Base-by-base conservation (phyloP, 805 yeast species). In the Ogataea degrootiae region DNA sequence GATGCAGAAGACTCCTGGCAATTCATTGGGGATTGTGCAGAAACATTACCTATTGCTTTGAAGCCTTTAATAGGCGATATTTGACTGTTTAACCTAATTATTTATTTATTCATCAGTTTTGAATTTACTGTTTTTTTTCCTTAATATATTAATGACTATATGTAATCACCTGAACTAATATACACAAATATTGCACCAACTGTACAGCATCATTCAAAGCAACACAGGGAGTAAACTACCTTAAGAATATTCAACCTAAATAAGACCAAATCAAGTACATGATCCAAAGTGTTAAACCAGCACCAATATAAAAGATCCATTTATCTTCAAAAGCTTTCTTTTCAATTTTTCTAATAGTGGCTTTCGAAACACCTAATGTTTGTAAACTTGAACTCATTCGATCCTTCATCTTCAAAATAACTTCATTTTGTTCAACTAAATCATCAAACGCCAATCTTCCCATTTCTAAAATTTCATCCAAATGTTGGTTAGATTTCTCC, bases 391-490 rank as follows among this genome's bases (percentile, higher is more conserved):
- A 76, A 41, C 82, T 79, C 70, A 94, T 74, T 53, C 75, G 79
- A 39, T 73, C 67, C 53, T 85, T 88, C 31, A 92, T 74, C 49
- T 72, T 72, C 47, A 75, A 70, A 47, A 92, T 73, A 29, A 83
- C 74, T 58, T 83, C 85, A 64, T 88, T 87, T 62, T 94, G 97
- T 41, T 85, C 90, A 17, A 86, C 85, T 21, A 94, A 72, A 61
- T 91, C 96, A 43, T 87, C 95, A 54, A 89, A 79, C 2, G 96
- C 88, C 42, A 77, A 76, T 50, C 85, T 80, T 2, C 97, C 98
- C 84, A 88, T 85, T 59, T 87, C 97, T 39, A 94, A 65, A 38
- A 94, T 88, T 54, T 87, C 89, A 62, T 94, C 99, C 51, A 94
- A 70, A 62, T 88, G 96, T 46, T 82, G 82, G 38, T 86, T 82